phyloP scores from a whole-genome alignment of 176 grass and related monocot genomes.

The Juncus inflexus region DNA sequence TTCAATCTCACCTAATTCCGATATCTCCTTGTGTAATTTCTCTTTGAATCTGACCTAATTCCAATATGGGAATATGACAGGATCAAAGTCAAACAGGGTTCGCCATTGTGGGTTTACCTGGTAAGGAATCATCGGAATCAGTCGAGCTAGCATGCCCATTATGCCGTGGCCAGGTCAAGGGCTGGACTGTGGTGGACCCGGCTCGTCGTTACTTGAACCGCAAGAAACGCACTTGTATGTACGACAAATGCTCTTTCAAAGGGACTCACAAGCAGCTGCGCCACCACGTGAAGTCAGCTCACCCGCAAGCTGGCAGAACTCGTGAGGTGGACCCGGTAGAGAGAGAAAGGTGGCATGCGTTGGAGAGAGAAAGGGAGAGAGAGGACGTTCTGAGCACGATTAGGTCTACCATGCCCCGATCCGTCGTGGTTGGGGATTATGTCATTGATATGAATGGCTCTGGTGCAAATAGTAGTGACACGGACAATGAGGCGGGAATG shows the following conservation, averaged over 20 bases:
- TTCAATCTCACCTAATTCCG: too few relatives aligned
- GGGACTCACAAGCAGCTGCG: conserved; percentile 63
- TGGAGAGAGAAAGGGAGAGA: conserved; percentile 65
- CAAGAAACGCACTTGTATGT: conserved; percentile 61
- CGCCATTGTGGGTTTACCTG: background rate
- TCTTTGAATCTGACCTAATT: too few relatives aligned
- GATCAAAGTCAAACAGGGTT: conserved; percentile 19
- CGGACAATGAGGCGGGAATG: background rate
- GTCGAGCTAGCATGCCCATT: conserved; percentile 65
- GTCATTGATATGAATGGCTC: conserved; percentile 51
- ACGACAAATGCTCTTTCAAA: conserved; percentile 56
- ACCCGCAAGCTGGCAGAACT: conserved; percentile 46
- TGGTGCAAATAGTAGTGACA: conserved; percentile 22
- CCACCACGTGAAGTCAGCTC: conserved; percentile 50
- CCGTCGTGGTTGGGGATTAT: conserved; percentile 57
- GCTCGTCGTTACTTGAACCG: conserved; percentile 59
- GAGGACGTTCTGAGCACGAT: conserved; percentile 78
- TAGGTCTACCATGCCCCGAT: conserved; percentile 59
- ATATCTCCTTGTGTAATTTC: too few relatives aligned
- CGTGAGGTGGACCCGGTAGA: conserved; percentile 48
- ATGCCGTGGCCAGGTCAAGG: conserved; percentile 72
- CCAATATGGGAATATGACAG: conserved; percentile 6
- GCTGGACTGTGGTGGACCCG: conserved; percentile 69
- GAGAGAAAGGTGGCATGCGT: conserved; percentile 51
- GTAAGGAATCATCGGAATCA: conserved; percentile 35